Evolutionary conservation across 2,329 filamentous ascomycete species (phyloP).

Genomic region (Corniculantispora saksenae): DNA sequence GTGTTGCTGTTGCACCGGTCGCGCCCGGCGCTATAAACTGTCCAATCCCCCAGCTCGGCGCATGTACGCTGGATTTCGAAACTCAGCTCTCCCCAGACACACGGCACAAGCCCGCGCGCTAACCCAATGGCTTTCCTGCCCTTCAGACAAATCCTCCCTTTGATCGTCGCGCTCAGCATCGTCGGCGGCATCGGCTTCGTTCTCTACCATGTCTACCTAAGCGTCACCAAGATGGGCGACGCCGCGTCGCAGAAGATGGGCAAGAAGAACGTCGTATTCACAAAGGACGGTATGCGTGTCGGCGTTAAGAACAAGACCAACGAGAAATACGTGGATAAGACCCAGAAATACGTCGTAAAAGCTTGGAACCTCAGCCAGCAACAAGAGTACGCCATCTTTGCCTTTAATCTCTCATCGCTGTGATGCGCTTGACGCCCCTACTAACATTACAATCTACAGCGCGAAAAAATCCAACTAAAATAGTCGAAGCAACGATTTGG

Average conservation of each 20-base stretch:
- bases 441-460: not conserved
- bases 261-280: constrained; percentile 73
- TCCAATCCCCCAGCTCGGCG: not conserved
- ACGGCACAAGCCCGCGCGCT: not conserved
- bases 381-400: constrained; percentile 25
- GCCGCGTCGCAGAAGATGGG: constrained; percentile 70
- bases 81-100: not conserved
- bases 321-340: constrained; percentile 73
- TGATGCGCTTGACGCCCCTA: not conserved
- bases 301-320: constrained; percentile 67
- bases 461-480: constrained; percentile 3
- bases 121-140: not conserved
- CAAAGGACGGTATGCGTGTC: constrained; percentile 72
- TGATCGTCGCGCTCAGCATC: constrained; percentile 63
- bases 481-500: not conserved
- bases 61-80: not conserved
- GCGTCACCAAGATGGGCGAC: constrained; percentile 64
- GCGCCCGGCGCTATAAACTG: not conserved
- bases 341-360: constrained; percentile 68
- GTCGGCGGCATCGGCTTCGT: constrained; percentile 62
- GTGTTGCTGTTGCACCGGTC: not conserved
- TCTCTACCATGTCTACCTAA: constrained; percentile 72
- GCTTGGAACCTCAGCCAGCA: constrained; percentile 60
- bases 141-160: constrained; percentile 53
- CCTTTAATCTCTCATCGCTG: not conserved